phyloP scores from a whole-genome alignment of 306 rosid genomes.

The Prunus armeniaca region DNA sequence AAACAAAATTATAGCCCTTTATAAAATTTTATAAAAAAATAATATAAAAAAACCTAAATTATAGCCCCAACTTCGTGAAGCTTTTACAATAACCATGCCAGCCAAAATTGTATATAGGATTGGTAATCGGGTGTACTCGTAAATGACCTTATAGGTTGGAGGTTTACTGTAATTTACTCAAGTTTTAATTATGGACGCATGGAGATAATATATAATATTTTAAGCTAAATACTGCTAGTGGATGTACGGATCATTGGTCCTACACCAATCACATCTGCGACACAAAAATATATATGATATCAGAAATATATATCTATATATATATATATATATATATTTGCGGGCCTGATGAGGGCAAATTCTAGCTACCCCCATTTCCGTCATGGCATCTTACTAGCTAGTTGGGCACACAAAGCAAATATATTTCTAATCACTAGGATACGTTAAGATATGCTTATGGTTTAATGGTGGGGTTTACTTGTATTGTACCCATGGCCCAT shows the following conservation, averaged over 20 bases:
- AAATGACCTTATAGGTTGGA: no score
- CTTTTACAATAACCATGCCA: not conserved
- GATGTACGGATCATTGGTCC: not conserved
- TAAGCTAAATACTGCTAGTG: not conserved
- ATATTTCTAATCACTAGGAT: not conserved
- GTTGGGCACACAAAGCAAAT: not conserved
- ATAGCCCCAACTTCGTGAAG: no score
- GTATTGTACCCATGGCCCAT: not conserved
- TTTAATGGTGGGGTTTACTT: slow-evolving; percentile 1
- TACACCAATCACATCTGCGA: not conserved
- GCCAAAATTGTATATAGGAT: no score
- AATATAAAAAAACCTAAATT: no score
- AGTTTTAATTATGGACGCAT: not conserved
- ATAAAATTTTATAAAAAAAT: not conserved
- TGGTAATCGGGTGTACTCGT: no score
- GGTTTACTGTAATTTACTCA: no score
- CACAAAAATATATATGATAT: no score
- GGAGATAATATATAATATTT: not conserved
- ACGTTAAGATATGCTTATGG: not conserved
- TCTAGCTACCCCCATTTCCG: not conserved
- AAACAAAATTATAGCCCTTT: not conserved
- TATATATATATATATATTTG: not conserved
- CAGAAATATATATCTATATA: not conserved
- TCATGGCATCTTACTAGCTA: not conserved
- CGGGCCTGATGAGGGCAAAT: not conserved